Percentiles rank a stretch among this genome's conserved stretches.
phyloP scores from a whole-genome alignment of 2,329 filamentous ascomycete species.

The Paracoccidioides lutzii region DNA sequence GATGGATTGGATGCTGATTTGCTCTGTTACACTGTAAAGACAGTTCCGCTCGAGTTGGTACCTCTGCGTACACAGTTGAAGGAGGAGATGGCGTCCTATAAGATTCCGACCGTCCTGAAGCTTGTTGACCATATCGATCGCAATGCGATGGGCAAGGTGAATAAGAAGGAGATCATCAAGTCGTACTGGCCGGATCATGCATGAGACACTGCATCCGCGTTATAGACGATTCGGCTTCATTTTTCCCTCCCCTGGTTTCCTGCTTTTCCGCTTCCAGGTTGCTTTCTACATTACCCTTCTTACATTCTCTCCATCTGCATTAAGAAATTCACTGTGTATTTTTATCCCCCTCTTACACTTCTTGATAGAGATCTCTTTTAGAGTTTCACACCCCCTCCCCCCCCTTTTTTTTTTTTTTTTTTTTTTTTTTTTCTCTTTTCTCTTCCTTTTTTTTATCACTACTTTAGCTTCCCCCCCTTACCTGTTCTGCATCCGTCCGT shows the following conservation, averaged over 20 bases:
- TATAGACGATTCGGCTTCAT: too few relatives aligned
- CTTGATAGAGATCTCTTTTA: too few relatives aligned
- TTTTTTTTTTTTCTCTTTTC: neutral
- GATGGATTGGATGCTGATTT: neutral
- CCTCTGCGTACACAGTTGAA: constrained; percentile 40
- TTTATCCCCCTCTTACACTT: too few relatives aligned
- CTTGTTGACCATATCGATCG: constrained; percentile 67
- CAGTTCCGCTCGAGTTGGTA: constrained; percentile 16
- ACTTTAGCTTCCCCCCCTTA: neutral
- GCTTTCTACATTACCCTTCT: too few relatives aligned
- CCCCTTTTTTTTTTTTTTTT: too few relatives aligned
- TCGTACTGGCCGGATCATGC: constrained; percentile 22
- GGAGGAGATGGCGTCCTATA: constrained; percentile 65
- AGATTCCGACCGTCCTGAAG: constrained; percentile 81
- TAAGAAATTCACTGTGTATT: too few relatives aligned
- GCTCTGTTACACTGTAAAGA: constrained; percentile 6
- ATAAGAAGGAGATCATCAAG: constrained; percentile 29
- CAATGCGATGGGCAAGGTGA: constrained; percentile 88
- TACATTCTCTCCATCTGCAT: too few relatives aligned
- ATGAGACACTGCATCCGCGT: neutral
- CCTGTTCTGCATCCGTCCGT: neutral
- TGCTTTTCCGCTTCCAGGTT: too few relatives aligned
- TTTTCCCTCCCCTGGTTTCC: too few relatives aligned
- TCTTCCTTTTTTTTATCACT: neutral
- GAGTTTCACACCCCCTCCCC: too few relatives aligned